A percentile compares a stretch with the other conserved stretches of the same genome.
Evolutionary conservation across 345 rosid species (phyloP).

Genomic region (Pistacia vera): DNA sequence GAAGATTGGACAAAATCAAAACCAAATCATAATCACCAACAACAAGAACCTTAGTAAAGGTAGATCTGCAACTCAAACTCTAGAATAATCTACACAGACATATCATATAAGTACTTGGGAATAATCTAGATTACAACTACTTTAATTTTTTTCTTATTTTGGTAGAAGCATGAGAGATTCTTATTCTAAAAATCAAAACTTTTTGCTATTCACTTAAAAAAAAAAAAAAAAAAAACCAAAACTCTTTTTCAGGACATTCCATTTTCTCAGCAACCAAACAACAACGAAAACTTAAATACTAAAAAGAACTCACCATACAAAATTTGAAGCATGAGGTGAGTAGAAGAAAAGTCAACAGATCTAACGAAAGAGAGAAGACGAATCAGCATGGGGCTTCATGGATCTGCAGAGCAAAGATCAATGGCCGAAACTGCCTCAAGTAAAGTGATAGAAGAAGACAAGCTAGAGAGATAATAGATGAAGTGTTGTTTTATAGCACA

Average conservation of each 20-base stretch:
- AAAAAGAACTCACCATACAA: conserved; percentile 4
- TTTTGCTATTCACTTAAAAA: not conserved
- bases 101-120: not conserved
- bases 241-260: not conserved
- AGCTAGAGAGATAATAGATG: not conserved
- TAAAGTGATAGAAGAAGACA: not conserved
- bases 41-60: conserved; percentile 16
- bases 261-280: conserved; percentile 10
- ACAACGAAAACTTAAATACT: not conserved
- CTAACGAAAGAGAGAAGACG: not conserved
- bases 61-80: conserved; percentile 18
- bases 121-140: not conserved
- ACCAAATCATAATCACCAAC: not conserved
- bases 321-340: not conserved
- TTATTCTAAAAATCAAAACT: conserved; percentile 24
- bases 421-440: not conserved
- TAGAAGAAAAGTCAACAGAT: conserved; percentile 8
- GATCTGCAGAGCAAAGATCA: conserved; percentile 3
- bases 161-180: not conserved
- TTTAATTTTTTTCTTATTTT: not conserved
- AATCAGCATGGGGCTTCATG: not conserved
- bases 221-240: not conserved
- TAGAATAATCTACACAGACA: not conserved
- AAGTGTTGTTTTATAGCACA: not conserved
- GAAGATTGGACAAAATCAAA: not conserved